Percentiles rank a stretch among this genome's conserved stretches.
phyloP scores from a whole-genome alignment of 768 basidiomycete species.

The Lepiota venenata region DNA sequence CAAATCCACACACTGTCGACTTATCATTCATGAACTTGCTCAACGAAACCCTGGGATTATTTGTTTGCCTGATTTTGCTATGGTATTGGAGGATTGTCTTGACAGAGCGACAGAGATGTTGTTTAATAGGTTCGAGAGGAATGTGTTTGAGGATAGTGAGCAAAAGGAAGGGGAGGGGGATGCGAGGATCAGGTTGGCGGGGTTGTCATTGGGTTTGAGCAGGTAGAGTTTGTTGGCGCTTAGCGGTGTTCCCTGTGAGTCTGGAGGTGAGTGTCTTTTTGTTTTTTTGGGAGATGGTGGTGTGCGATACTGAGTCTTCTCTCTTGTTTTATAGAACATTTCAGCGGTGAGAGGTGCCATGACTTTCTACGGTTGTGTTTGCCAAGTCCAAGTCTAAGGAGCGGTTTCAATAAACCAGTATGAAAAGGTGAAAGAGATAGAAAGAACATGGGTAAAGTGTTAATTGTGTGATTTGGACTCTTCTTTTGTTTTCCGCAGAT shows the following conservation, averaged over 20 bases:
- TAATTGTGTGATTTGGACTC: too few species aligned
- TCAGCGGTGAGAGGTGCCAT: slow-evolving; percentile 59
- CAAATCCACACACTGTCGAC: slow-evolving; percentile 31
- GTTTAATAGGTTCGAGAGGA: slow-evolving; percentile 57
- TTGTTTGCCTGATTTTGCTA: slow-evolving; percentile 63
- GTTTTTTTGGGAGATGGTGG: not conserved
- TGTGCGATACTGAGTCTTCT: too few species aligned
- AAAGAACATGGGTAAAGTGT: too few species aligned
- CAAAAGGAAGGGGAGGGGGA: slow-evolving; percentile 29
- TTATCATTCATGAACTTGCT: slow-evolving; percentile 62
- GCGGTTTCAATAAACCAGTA: slow-evolving; percentile 26
- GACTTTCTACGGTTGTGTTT: slow-evolving; percentile 71
- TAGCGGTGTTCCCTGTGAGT: slow-evolving; percentile 69
- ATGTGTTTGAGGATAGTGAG: slow-evolving; percentile 46
- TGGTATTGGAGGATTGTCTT: slow-evolving; percentile 69
- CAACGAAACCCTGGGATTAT: slow-evolving; percentile 65
- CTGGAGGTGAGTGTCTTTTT: slow-evolving; percentile 63
- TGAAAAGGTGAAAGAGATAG: too few species aligned
- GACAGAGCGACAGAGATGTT: slow-evolving; percentile 66
- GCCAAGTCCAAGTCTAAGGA: slow-evolving; percentile 67
- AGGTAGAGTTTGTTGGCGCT: slow-evolving; percentile 73
- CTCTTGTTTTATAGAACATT: too few species aligned
- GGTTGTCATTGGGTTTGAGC: slow-evolving; percentile 75
- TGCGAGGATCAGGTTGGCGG: slow-evolving; percentile 65
- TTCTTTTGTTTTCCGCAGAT: too few species aligned